Evolutionary conservation across 129 eudicot species (phyloP).

Genomic region (Saposhnikovia divaricata): DNA sequence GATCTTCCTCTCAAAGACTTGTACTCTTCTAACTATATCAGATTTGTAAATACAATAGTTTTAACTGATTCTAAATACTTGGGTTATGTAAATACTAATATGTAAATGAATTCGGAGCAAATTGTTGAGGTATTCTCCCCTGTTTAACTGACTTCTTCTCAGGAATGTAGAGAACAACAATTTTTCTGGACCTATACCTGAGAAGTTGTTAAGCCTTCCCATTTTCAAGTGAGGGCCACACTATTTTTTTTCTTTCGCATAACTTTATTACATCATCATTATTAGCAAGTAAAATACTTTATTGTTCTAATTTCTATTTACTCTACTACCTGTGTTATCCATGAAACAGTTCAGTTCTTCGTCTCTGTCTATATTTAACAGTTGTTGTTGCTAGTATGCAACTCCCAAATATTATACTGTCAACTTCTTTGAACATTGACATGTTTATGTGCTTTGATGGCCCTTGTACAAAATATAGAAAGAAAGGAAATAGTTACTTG

Average conservation of each 20-base stretch:
- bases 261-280: background rate
- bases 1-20: slow-evolving; percentile 76
- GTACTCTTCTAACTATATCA: slow-evolving; percentile 38
- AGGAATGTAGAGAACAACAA: slow-evolving; percentile 72
- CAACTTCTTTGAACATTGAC: background rate
- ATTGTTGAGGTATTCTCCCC: background rate
- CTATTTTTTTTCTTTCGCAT: background rate
- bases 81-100: background rate
- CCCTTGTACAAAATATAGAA: background rate
- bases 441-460: background rate
- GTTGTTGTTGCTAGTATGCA: background rate
- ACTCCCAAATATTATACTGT: background rate
- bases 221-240: slow-evolving; percentile 44
- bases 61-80: background rate
- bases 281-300: background rate
- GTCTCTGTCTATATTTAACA: background rate
- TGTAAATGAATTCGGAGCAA: background rate
- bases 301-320: background rate
- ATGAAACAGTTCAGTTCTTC: background rate
- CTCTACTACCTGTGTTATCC: background rate
- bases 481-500: background rate
- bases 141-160: slow-evolving; percentile 13
- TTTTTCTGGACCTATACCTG: slow-evolving; percentile 87
- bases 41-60: background rate
- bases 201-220: slow-evolving; percentile 57